Percentiles rank a stretch among this genome's conserved stretches.
These are phyloP conservation scores for Agastache rugosa DNA, from an alignment of 257 asterid genomes.

Conservation along the genomic window DNA sequence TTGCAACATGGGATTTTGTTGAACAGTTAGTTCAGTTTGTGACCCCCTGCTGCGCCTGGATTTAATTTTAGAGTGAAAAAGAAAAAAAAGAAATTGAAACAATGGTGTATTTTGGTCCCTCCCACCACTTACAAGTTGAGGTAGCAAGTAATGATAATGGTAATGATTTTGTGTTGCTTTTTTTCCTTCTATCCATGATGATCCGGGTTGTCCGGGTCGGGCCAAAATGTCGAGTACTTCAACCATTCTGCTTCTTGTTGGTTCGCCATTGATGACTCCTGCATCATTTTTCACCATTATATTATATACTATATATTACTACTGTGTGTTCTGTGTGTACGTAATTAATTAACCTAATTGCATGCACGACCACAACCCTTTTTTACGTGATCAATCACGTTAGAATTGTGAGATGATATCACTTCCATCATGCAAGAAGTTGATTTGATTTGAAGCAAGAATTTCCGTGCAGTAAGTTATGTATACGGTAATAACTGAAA, in stretches of 20 bases:
- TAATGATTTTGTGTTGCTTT: slow-evolving; percentile 39
- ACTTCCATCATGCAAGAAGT: too few relatives aligned
- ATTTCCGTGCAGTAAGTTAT: not conserved
- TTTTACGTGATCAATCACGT: not conserved
- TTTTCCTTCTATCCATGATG: slow-evolving; percentile 71
- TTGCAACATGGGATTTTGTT: slow-evolving; percentile 60
- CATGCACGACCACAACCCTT: not conserved
- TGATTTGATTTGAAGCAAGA: not conserved
- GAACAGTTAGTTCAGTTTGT: slow-evolving; percentile 55
- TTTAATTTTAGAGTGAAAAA: slow-evolving; percentile 32
- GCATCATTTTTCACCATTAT: slow-evolving; percentile 39
- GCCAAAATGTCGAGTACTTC: slow-evolving; percentile 96
- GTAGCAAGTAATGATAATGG: slow-evolving; percentile 37
- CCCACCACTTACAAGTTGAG: slow-evolving; percentile 38
- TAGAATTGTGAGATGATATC: too few relatives aligned
- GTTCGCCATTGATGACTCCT: slow-evolving; percentile 76
- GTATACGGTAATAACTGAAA: slow-evolving; percentile 32
- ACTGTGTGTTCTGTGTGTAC: not conserved
- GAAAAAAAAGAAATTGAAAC: slow-evolving; percentile 23
- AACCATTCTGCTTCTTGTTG: slow-evolving; percentile 94
- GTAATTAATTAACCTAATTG: not conserved
- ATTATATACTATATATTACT: not conserved
- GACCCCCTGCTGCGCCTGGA: slow-evolving; percentile 31
- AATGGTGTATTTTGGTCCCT: slow-evolving; percentile 44
- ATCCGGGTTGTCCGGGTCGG: slow-evolving; percentile 91